Base-by-base conservation (phyloP, 2,329 filamentous ascomycete genomes). In the Ceratocystis huliohia region DNA sequence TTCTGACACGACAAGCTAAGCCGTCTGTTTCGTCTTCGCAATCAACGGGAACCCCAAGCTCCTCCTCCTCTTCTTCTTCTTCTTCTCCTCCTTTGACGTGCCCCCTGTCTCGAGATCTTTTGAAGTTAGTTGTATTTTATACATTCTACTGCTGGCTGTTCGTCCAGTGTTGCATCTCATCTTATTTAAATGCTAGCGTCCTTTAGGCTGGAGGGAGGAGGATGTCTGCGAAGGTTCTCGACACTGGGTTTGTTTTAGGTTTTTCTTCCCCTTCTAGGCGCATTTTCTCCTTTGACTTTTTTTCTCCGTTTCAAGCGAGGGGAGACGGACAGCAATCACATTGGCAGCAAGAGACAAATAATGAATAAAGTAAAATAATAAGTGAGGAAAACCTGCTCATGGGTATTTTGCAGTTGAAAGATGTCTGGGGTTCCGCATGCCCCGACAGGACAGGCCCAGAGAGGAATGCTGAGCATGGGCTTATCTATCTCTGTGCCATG, bases 161-260 rank as follows among this genome's bases (percentile, higher is more conserved):
- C 53, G 10, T 57, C 53, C 53, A 57, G 53, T 57, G 53, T 33
- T 33, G 53, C 53, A 57, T 33, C 53, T n/a, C 53, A 57, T 57
- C 53, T 57, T 57, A 33, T 33, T 57, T 30, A 28, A 57, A 30
- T 57, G 22, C 28, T n/a, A n/a, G 53, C 10, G 22, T 22, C 28
- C 7, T 33, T 57, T 57, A 2, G 10, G 22, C 17, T 50, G 20
- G 22, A 28, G 13, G 3, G 50, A 22, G 50, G 20, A 56, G 50
- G 25, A 50, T 50, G 48, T 10, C 3, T 50, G n/a, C 46, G 28
- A 30, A 45, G 7, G 15, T 30, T 10, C 37, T 41, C 37, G 37
- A 41, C 37, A 15, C 37, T 41, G 10, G 37, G 37, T 13, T 41
- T 41, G 41, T 46, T 63, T 63, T 63, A 46, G 15, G 41, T 46